Base-by-base conservation (phyloP, 495 filamentous ascomycete species). In the Sphaerosporella brunnea region DNA sequence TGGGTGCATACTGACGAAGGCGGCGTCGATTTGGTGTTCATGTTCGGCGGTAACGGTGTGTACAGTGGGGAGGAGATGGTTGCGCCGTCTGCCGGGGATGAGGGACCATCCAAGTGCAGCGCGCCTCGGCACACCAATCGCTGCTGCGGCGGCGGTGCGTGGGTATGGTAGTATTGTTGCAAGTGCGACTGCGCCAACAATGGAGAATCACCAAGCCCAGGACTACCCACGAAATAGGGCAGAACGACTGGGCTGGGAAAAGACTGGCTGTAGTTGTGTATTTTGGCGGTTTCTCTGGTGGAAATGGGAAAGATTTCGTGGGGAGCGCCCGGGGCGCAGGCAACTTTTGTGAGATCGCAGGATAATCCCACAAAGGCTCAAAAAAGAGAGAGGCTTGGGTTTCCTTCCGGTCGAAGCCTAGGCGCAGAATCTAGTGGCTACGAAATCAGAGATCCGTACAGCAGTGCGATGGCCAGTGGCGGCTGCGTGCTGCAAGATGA, bases 211-310 rank as follows among this genome's bases (percentile, higher is more conserved):
- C 43, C 30, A 34, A 34, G 35, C 21, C 40, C 40, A n/a, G n/a
- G 13, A 26, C 40, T 43, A 20, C 40, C 40, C 40, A 23, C 23
- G 40, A 43, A 43, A 34, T 23, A n/a, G 24, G 43, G 43, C 28
- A 46, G 43, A 36, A 15, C 28, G 23, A 46, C 20, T 19, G 43
- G 43, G 26, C 43, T 28, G 16, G 43, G 43, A 13, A 13, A 28
- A 23, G 1, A 46, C 19, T 46, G 30, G 43, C 26, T 46, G 43
- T 34, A 46, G 43, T 8, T 34, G 25, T 46, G 43, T 46, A 46
- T 46, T 46, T 46, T 46, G 43, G 43, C 43, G 43, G 41, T 44
- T 44, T 23, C 41, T 18, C 41, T 9, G 41, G 41, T 18, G 9
- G 28, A 11, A 18, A 8, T 18, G 13, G 41, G 41, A 19, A 26